Base-by-base conservation (phyloP, 805 yeast genomes). In the Myxozyma melibiosi region DNA sequence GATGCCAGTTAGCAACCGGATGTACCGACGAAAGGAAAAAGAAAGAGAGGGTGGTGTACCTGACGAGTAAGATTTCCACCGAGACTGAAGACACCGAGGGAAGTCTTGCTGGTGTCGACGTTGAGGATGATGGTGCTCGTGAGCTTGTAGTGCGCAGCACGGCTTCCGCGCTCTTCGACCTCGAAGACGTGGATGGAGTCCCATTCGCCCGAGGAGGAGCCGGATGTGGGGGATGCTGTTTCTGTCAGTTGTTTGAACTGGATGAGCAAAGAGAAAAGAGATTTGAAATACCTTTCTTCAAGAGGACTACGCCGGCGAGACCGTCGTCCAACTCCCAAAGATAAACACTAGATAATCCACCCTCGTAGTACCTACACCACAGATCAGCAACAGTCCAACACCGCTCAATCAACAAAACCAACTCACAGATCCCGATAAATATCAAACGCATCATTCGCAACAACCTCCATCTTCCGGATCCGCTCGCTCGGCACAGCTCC, bases 141-240 rank as follows among this genome's bases (percentile, higher is more conserved):
- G 58, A 92, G 74, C 63, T 84, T 84, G 71, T 92, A 94, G 16
- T 55, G 56, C 18, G 79, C 75, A 39, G 75, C 72, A 25, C 66
- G 63, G 39, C 40, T n/a, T 14, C 64, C 64, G 2, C 70, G 58
- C 5, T 72, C 64, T 43, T 75, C 77, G 7, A 85, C 85, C 71
- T 92, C 97, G 64, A 94, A 81, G 8, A 92, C 98, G 71, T 92
- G 98, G 62, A 92, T 88, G 52, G 94, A 84, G 72, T 94, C 96
- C 99, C 99, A 92, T 49, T 79, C 76, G 13, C 91, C 88, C 5
- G 52, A 39, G 9, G 48, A 11, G 13, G 54, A 41, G 14, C 38
- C 42, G 13, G 47, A 39, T 2, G 34, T 22, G 7, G 46, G 34
- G 11, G 46, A 49, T 2, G 54, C 49, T 43, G 13, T 14, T 14